phyloP scores from a whole-genome alignment of 148 eudicot genomes.

The Simmondsia chinensis region DNA sequence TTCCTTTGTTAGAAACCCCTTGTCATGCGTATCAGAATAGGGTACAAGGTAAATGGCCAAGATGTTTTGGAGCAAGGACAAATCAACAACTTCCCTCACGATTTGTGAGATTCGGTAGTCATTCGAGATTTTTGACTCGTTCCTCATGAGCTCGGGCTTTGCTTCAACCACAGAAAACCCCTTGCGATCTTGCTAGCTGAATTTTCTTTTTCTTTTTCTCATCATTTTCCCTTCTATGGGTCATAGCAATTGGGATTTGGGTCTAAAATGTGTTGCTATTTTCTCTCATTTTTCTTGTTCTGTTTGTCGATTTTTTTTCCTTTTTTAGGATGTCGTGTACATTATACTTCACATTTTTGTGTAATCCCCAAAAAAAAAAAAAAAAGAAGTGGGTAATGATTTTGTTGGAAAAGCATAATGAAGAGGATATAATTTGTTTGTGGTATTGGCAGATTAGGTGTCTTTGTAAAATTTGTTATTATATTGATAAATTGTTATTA shows the following conservation, averaged over 20 bases:
- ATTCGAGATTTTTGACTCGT: constrained; percentile 5
- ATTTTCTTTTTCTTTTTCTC: constrained; percentile 7
- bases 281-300: no score
- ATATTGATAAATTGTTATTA: no score
- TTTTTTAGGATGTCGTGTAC: no score
- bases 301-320: no score
- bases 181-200: constrained; percentile 5
- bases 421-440: no score
- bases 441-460: no score
- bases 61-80: constrained; percentile 88
- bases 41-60: constrained; percentile 59
- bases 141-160: constrained; percentile 11
- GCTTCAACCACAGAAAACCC: constrained; percentile 14
- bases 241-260: constrained; percentile 6
- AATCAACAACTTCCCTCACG: constrained; percentile 79
- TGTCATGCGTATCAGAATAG: constrained; percentile 84
- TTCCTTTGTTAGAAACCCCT: constrained; percentile 61
- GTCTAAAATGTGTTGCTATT: constrained; percentile 1
- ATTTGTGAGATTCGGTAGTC: constrained; percentile 29
- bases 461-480: no score
- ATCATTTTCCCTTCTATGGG: constrained; percentile 6
- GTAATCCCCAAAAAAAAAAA: no score
- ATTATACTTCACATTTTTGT: no score
- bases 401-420: no score
- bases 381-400: no score